phyloP scores from a whole-genome alignment of 768 basidiomycete genomes.

The Mycena capillaripes region DNA sequence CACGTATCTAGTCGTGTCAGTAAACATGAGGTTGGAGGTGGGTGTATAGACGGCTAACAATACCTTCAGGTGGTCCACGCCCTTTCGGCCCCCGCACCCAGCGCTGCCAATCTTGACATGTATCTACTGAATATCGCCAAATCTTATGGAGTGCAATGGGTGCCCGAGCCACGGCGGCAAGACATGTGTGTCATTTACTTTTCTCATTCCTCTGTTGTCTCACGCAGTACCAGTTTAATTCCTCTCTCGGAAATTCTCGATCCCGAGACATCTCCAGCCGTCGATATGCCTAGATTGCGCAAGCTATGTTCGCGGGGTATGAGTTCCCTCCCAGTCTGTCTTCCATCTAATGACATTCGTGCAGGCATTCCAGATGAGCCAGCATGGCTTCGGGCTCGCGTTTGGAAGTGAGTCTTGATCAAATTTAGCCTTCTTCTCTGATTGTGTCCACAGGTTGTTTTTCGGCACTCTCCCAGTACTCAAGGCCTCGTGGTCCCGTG shows the following conservation, averaged over 20 bases:
- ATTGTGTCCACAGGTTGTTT: conserved; percentile 60
- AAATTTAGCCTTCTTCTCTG: background rate
- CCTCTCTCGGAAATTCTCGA: conserved; percentile 74
- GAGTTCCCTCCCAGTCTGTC: conserved; percentile 28
- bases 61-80: conserved; percentile 62
- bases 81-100: conserved; percentile 65
- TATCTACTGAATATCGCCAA: conserved; percentile 69
- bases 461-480: conserved; percentile 71
- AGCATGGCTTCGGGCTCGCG: conserved; percentile 79
- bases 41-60: background rate
- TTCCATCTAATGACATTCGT: conserved; percentile 9
- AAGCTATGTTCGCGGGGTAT: conserved; percentile 73
- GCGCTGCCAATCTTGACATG: conserved; percentile 68
- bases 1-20: conserved; percentile 68
- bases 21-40: conserved; percentile 13
- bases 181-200: conserved; percentile 64
- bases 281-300: conserved; percentile 71
- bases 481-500: conserved; percentile 72
- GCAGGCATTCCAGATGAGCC: conserved; percentile 83
- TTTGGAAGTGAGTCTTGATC: conserved; percentile 75
- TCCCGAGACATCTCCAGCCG: conserved; percentile 57
- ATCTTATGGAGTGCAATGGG: conserved; percentile 70
- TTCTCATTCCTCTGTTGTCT: background rate
- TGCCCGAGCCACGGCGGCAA: conserved; percentile 70
- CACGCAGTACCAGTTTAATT: conserved; percentile 56